Percentiles rank a stretch among this genome's conserved stretches.
phyloP scores from a whole-genome alignment of 2,329 filamentous ascomycete species.

The Fonsecaea nubica region DNA sequence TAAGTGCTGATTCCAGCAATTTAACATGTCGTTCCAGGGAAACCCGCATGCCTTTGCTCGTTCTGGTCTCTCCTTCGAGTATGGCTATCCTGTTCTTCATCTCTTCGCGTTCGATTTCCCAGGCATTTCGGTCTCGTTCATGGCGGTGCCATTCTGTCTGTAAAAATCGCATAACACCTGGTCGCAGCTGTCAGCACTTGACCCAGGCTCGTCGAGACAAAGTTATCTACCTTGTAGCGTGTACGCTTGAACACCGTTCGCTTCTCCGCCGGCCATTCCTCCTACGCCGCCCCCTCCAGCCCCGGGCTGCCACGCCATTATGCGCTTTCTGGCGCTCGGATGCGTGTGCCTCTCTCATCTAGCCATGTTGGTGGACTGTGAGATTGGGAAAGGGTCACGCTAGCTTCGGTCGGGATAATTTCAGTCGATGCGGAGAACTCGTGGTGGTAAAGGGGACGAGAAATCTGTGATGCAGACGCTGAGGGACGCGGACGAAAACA shows the following conservation, averaged over 20 bases:
- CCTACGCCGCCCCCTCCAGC: slow-evolving; percentile 35
- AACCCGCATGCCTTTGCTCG: slow-evolving; percentile 86
- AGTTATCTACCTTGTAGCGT: slow-evolving; percentile 38
- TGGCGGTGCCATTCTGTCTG: slow-evolving; percentile 99
- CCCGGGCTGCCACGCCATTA: slow-evolving; percentile 41
- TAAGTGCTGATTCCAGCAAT: slow-evolving; percentile 86
- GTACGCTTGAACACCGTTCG: slow-evolving; percentile 41
- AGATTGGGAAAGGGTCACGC: slow-evolving; percentile 24
- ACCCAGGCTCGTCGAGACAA: background rate
- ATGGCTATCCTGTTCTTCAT: slow-evolving; percentile 98
- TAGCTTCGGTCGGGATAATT: slow-evolving; percentile 21
- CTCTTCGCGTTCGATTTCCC: slow-evolving; percentile 98
- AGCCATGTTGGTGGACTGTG: slow-evolving; percentile 32
- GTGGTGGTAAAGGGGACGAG: background rate
- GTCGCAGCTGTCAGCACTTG: slow-evolving; percentile 9
- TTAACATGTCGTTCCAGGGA: slow-evolving; percentile 87
- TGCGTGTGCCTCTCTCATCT: slow-evolving; percentile 36
- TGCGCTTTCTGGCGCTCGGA: slow-evolving; percentile 38
- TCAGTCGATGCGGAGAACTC: slow-evolving; percentile 10
- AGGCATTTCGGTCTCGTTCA: slow-evolving; percentile 94
- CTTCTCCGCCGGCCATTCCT: slow-evolving; percentile 34
- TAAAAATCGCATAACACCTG: slow-evolving; percentile 98
- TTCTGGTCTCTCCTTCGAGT: slow-evolving; percentile 86
- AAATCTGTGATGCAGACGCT: background rate
- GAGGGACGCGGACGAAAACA: background rate